These are phyloP conservation scores for Kwoniella sp. DNA, from an alignment of 768 basidiomycete species.

Conservation along the genomic window DNA sequence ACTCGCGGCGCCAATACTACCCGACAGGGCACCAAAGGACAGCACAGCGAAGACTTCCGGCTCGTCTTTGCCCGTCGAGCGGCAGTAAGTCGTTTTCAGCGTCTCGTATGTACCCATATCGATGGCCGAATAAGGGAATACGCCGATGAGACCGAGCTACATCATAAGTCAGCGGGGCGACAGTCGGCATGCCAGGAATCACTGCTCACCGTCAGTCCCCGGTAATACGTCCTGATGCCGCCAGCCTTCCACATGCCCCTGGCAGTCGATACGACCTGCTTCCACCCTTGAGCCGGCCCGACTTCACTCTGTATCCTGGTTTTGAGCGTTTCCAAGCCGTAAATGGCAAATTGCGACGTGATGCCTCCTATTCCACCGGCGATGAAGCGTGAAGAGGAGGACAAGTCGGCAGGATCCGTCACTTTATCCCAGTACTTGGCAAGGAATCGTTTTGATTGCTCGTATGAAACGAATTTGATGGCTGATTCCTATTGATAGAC, in stretches of 20 bases:
- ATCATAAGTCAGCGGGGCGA: neutral
- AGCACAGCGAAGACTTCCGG: slow-evolving; percentile 81
- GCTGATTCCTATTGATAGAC: slow-evolving; percentile 67
- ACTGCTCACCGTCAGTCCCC: slow-evolving; percentile 73
- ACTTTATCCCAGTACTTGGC: slow-evolving; percentile 88
- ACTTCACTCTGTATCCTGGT: slow-evolving; percentile 94
- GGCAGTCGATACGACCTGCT: slow-evolving; percentile 59
- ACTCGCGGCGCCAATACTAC: slow-evolving; percentile 80
- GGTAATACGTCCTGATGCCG: slow-evolving; percentile 78
- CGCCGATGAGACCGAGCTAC: slow-evolving; percentile 89
- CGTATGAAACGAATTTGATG: slow-evolving; percentile 95
- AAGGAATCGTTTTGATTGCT: slow-evolving; percentile 90
- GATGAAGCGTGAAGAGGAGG: slow-evolving; percentile 84
- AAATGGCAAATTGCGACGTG: slow-evolving; percentile 62
- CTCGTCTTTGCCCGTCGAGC: slow-evolving; percentile 81
- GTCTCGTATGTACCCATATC: slow-evolving; percentile 90
- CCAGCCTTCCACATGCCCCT: slow-evolving; percentile 73
- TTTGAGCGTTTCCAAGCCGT: slow-evolving; percentile 95
- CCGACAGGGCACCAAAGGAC: slow-evolving; percentile 86
- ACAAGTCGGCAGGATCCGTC: slow-evolving; percentile 80
- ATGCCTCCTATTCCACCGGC: slow-evolving; percentile 97
- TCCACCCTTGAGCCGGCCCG: slow-evolving; percentile 52
- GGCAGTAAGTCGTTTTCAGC: slow-evolving; percentile 81
- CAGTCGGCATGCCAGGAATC: neutral
- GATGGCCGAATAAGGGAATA: slow-evolving; percentile 88